Conservation (phyloP, 129 eudicot genomes). For the Centella asiatica region DNA sequence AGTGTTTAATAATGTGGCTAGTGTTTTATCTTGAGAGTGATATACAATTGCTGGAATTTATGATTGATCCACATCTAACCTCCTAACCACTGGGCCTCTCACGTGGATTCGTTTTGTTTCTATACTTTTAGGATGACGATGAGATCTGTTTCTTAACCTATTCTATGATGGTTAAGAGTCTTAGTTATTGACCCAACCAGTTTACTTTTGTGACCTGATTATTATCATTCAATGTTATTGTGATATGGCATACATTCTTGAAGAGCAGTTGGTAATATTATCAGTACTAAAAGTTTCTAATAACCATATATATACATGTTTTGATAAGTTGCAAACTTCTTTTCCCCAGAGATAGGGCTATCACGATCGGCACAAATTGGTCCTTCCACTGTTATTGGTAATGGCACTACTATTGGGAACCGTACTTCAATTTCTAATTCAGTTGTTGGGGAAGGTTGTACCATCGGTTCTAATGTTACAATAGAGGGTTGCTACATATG, state of each 20-base stretch:
- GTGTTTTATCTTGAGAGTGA: neutral
- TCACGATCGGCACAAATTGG: slow-evolving; percentile 69
- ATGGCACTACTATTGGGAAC: slow-evolving; percentile 58
- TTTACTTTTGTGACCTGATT: neutral
- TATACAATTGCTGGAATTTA: neutral
- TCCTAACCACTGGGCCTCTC: neutral
- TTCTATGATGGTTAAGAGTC: neutral
- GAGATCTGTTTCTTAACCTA: neutral
- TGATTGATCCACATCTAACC: neutral
- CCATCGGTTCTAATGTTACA: slow-evolving; percentile 65
- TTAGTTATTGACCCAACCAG: neutral
- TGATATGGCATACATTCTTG: neutral
- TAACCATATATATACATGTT: no score
- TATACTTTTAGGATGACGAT: neutral
- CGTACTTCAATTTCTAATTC: slow-evolving; percentile 60
- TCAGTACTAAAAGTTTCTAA: no score
- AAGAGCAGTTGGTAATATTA: neutral
- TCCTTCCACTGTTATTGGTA: slow-evolving; percentile 71
- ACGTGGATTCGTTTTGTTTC: neutral
- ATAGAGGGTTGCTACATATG: slow-evolving; percentile 90
- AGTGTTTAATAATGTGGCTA: no score
- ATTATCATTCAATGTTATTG: neutral
- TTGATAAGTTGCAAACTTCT: neutral
- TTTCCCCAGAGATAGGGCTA: slow-evolving; percentile 32
- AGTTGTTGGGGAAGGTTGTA: slow-evolving; percentile 76